phyloP scores from a whole-genome alignment of 768 basidiomycete species.

The Lepiota brunneoincarnata region DNA sequence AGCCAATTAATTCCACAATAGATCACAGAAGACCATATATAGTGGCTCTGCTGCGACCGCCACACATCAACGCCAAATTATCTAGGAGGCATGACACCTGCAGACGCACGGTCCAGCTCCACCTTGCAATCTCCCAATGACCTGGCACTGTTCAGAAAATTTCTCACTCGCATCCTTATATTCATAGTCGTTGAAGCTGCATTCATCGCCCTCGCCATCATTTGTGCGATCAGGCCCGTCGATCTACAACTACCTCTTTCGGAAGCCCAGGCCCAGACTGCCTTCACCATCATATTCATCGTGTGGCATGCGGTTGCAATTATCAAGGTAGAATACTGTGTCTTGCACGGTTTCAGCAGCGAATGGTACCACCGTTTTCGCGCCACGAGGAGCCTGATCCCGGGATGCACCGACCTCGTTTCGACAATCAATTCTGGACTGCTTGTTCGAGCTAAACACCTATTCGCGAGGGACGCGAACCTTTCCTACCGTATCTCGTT shows the following conservation, averaged over 20 bases:
- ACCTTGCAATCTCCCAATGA: no score
- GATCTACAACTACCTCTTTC: background rate
- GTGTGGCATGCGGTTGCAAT: background rate
- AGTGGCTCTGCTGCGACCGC: no score
- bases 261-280: background rate
- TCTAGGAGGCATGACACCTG: no score
- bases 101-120: no score
- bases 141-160: background rate
- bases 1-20: no score
- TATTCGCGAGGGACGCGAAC: background rate
- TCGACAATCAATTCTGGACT: background rate
- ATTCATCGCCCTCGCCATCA: background rate
- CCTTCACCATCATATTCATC: slow-evolving; percentile 2
- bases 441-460: background rate
- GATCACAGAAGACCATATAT: no score
- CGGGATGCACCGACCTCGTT: background rate
- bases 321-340: background rate
- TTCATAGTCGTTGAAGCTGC: background rate
- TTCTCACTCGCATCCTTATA: background rate
- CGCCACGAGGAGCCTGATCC: background rate
- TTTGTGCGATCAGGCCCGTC: background rate
- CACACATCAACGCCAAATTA: no score
- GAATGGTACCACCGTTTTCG: background rate
- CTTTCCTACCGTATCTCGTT: background rate
- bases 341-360: background rate